A percentile compares a stretch with the other conserved stretches of the same genome.
phyloP scores from a whole-genome alignment of 106 monocot species.

The Dendrobium nobile region DNA sequence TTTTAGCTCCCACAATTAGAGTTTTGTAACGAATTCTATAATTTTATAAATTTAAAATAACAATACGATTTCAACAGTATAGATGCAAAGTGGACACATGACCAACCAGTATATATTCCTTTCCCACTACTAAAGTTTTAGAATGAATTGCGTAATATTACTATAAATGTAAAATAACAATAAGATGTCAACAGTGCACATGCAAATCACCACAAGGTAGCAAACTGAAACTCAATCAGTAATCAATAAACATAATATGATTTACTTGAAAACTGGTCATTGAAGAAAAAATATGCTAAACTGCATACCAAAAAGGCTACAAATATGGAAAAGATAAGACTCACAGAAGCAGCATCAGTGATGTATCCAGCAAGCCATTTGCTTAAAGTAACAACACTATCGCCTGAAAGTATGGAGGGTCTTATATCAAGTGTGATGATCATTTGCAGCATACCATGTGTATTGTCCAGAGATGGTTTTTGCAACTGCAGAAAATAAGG shows the following conservation, averaged over 20 bases:
- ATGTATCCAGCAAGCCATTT: conserved; percentile 36
- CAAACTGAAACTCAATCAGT: background rate
- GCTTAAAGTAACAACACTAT: conserved; percentile 26
- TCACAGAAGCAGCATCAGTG: conserved; percentile 56
- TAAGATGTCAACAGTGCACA: background rate
- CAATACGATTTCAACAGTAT: too few relatives aligned
- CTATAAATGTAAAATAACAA: too few relatives aligned
- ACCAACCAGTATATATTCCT: too few relatives aligned
- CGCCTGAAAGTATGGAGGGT: conserved; percentile 28
- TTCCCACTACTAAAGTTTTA: too few relatives aligned
- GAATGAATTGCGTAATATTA: too few relatives aligned
- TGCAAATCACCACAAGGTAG: background rate
- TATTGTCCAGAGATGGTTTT: conserved; percentile 47
- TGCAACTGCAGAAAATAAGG: conserved; percentile 23
- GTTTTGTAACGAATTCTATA: background rate
- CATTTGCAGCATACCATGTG: conserved; percentile 46
- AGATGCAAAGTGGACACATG: too few relatives aligned
- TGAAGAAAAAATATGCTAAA: background rate
- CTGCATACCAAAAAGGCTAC: background rate
- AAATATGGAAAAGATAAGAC: conserved; percentile 10
- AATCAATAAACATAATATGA: background rate
- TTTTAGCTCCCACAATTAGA: background rate
- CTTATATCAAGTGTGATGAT: conserved; percentile 42
- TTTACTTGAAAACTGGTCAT: background rate
- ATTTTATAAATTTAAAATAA: too few relatives aligned